Percentiles rank a stretch among this genome's conserved stretches.
Evolutionary conservation across 2,329 filamentous ascomycete species (phyloP).

Genomic region (Xylaria sp.): DNA sequence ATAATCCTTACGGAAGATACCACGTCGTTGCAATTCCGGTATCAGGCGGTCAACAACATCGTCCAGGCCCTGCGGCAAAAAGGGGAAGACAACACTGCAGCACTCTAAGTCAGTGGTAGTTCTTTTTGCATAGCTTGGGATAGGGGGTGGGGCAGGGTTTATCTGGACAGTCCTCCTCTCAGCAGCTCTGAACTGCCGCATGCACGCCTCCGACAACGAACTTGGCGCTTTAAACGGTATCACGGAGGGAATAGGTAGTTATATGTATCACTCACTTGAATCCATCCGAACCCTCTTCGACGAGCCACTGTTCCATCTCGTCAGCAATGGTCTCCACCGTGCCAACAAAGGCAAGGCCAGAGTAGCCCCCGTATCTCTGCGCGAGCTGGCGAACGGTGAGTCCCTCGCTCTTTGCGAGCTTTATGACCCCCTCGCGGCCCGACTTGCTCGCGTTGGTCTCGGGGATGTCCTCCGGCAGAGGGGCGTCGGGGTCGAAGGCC

Average conservation of each 20-base stretch:
- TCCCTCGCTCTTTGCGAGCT: slow-evolving; percentile 47
- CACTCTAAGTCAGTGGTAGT: too few relatives aligned
- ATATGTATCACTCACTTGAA: too few relatives aligned
- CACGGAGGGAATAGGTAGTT: too few relatives aligned
- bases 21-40: slow-evolving; percentile 54
- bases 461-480: slow-evolving; percentile 51
- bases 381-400: slow-evolving; percentile 56
- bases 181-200: too few relatives aligned
- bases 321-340: slow-evolving; percentile 52
- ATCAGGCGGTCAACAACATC: slow-evolving; percentile 50
- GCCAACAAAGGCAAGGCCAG: slow-evolving; percentile 54
- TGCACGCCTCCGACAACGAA: too few relatives aligned
- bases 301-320: slow-evolving; percentile 51
- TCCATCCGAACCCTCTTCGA: slow-evolving; percentile 51
- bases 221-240: too few relatives aligned
- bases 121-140: too few relatives aligned
- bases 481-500: slow-evolving; percentile 51
- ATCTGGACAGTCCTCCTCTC: too few relatives aligned
- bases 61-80: slow-evolving; percentile 53
- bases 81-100: slow-evolving; percentile 51
- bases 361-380: slow-evolving; percentile 52
- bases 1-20: slow-evolving; percentile 55
- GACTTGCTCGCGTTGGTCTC: slow-evolving; percentile 59
- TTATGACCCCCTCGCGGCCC: slow-evolving; percentile 46
- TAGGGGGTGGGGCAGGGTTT: too few relatives aligned